Conservation (phyloP, 1,284 basidiomycete genomes). For the Tylopilus sp. region DNA sequence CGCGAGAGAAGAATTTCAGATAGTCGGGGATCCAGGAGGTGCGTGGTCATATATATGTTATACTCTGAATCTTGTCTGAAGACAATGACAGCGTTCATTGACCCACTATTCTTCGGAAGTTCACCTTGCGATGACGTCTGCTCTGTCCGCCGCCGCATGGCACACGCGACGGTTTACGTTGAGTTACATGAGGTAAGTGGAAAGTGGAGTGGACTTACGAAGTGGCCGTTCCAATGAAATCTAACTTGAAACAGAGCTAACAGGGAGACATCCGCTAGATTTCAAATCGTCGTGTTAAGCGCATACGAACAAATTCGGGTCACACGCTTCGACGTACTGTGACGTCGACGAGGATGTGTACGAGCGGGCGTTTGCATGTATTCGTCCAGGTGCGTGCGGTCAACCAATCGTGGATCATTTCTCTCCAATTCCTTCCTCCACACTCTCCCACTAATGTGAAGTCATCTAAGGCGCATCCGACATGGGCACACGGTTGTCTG, state of each 20-base stretch:
- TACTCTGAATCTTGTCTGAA: background rate
- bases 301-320: constrained; percentile 72
- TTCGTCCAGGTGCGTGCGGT: constrained; percentile 60
- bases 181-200: constrained; percentile 64
- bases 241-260: background rate
- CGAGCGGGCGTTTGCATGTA: constrained; percentile 65
- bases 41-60: constrained; percentile 77
- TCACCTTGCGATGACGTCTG: constrained; percentile 70
- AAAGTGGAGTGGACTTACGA: no score
- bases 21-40: constrained; percentile 54
- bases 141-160: constrained; percentile 66
- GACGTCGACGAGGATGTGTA: constrained; percentile 69
- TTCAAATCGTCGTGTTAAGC: constrained; percentile 71
- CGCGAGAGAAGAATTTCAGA: constrained; percentile 67
- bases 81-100: constrained; percentile 63
- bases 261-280: constrained; percentile 31
- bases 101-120: constrained; percentile 75
- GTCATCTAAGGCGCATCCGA: constrained; percentile 83
- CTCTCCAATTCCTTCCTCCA: no score
- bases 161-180: constrained; percentile 61
- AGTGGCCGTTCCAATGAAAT: no score
- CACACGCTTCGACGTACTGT: constrained; percentile 57
- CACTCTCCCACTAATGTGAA: constrained; percentile 36
- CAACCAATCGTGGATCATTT: background rate
- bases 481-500: constrained; percentile 74